phyloP scores from a whole-genome alignment of 441 rosid genomes.

The Erodium trifolium region DNA sequence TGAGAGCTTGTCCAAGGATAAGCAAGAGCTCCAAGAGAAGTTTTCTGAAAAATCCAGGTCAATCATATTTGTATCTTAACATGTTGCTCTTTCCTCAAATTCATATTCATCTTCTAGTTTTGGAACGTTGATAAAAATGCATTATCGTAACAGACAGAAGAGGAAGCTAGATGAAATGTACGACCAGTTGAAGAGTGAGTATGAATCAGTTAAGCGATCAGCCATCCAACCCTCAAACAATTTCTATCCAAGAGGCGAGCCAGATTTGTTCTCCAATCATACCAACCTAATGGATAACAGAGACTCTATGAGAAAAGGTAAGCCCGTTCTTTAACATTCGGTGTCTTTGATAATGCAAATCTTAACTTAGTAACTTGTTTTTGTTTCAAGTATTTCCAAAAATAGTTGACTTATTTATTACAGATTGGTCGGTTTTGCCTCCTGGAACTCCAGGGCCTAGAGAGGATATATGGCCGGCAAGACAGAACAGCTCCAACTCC shows the following conservation, averaged over 20 bases:
- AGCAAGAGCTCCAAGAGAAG: conserved; percentile 89
- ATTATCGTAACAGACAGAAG: conserved; percentile 52
- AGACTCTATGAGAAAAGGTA: conserved; percentile 67
- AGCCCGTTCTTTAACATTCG: conserved; percentile 17
- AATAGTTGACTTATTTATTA: conserved; percentile 30
- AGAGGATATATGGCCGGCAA: conserved; percentile 82
- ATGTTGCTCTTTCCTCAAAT: neutral
- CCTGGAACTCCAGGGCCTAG: conserved; percentile 92
- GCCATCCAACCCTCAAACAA: conserved; percentile 68
- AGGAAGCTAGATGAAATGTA: conserved; percentile 97
- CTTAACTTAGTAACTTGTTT: conserved; percentile 21
- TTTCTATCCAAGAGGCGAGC: conserved; percentile 60
- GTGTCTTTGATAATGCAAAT: neutral
- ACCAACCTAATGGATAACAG: conserved; percentile 55
- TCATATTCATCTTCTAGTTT: conserved; percentile 1
- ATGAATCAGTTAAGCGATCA: conserved; percentile 66
- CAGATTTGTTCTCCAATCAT: conserved; percentile 62
- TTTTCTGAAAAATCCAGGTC: conserved; percentile 88
- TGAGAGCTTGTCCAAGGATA: conserved; percentile 74
- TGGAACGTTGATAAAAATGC: conserved; percentile 15
- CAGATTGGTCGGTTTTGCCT: conserved; percentile 76
- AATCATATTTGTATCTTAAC: conserved; percentile 11
- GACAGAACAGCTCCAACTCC: conserved; percentile 63
- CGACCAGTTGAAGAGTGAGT: conserved; percentile 75
- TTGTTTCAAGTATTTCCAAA: conserved; percentile 41